Percentiles rank a stretch among this genome's conserved stretches.
phyloP scores from a whole-genome alignment of 306 rosid species.

The Carpinus fangiana region DNA sequence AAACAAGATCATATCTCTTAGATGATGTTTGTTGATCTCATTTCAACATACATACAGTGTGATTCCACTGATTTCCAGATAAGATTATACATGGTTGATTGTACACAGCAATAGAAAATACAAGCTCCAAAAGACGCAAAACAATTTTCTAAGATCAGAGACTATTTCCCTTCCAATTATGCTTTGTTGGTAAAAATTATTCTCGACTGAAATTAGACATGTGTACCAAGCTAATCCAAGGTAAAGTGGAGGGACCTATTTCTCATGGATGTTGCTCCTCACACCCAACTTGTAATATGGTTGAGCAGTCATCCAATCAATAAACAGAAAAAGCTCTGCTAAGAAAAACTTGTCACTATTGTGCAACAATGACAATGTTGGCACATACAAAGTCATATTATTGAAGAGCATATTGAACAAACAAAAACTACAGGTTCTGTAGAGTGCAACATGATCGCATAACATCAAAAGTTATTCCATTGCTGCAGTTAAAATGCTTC shows the following conservation, averaged over 20 bases:
- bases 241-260: too few species aligned
- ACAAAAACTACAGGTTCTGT: background rate
- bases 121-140: background rate
- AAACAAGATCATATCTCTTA: too few species aligned
- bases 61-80: background rate
- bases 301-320: too few species aligned
- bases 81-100: background rate
- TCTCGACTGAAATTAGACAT: too few species aligned
- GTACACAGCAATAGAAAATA: background rate
- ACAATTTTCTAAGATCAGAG: background rate
- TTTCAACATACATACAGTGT: too few species aligned
- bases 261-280: too few species aligned
- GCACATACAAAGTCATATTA: background rate
- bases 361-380: background rate
- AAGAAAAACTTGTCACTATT: too few species aligned
- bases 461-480: slow-evolving; percentile 85
- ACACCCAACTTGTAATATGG: too few species aligned
- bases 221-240: background rate
- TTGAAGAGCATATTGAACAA: too few species aligned
- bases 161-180: background rate
- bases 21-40: too few species aligned
- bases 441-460: slow-evolving; percentile 70
- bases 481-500: slow-evolving; percentile 82
- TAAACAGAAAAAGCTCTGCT: too few species aligned
- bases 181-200: too few species aligned